Base-by-base conservation (phyloP, 2,329 filamentous ascomycete genomes). In the Pestalotiopsis sp. region DNA sequence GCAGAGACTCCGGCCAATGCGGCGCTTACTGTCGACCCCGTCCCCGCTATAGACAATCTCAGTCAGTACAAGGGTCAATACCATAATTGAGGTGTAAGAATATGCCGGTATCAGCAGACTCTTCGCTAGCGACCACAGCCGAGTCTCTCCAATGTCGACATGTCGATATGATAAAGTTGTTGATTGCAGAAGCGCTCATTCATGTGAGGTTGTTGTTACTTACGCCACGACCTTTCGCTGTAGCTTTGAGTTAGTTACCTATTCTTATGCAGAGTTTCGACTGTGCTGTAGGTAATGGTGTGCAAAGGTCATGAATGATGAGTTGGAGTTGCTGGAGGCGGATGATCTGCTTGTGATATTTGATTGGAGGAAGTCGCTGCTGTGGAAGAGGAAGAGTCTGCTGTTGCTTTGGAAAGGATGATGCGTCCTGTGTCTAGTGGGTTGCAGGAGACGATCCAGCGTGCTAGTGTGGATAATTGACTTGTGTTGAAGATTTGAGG, bases 1-100 rank as follows among this genome's bases (percentile, higher is more conserved):
- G 87, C 85, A 13, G 81, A 80, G 65, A 86, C 80, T 63, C 86
- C 87, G 60, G 83, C 87, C 69, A 90, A 78, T 67, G 84, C 83
- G 27, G 45, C 39, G 64, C 49, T 66, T 36, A 58, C 39, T 41
- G 58, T 58, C 38, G 59, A 52, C 27, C 56, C 63, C 61, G 63
- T 20, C 59, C 57, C 59, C 59, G 66, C 41, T 57, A 13, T 23
- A 27, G 20, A 52, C 20, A n/a, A 52, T 23, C 41, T 6, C 11
- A 68, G 68, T 66, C 59, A 45, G 62, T 58, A 57, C 17, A 60
- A 9, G 66, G 63, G 17, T n/a, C 56, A 58, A 38, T 14, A 39
- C 31, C 17, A 62, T 27, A n/a, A 11, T 59, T 14, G n/a, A 59
- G 11, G 25, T n/a, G 25, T 7, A 31, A 58, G 17, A 25, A 66